phyloP scores from a whole-genome alignment of 441 rosid species.

The Syzygium syzygioides region DNA sequence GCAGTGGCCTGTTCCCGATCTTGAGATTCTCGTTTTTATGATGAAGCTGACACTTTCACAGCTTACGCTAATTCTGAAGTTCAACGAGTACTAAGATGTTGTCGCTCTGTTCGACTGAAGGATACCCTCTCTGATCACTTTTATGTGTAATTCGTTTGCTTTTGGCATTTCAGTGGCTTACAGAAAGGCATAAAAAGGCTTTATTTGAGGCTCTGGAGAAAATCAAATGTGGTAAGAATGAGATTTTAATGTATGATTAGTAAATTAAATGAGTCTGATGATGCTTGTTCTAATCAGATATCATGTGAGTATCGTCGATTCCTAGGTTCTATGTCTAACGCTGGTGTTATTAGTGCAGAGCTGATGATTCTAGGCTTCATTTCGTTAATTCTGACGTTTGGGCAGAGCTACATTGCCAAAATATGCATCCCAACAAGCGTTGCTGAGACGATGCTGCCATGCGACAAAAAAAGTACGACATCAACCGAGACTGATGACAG shows the following conservation, averaged over 20 bases:
- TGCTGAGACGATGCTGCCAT: slow-evolving; percentile 72
- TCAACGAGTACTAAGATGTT: not conserved
- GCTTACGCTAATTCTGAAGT: not conserved
- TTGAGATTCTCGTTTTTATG: not conserved
- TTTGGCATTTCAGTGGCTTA: slow-evolving; percentile 47
- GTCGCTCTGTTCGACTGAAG: not conserved
- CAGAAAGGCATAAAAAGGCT: slow-evolving; percentile 71
- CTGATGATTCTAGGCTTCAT: slow-evolving; percentile 92
- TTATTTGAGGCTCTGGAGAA: slow-evolving; percentile 84
- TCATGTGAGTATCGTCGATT: not conserved
- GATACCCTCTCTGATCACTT: not conserved
- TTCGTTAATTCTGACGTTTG: slow-evolving; percentile 77
- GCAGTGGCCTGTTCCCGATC: not conserved
- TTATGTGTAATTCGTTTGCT: not conserved
- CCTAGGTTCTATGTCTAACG: not conserved
- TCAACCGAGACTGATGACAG: slow-evolving; percentile 5
- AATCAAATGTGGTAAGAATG: slow-evolving; percentile 68
- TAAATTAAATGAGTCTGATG: not conserved
- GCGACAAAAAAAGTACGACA: slow-evolving; percentile 13
- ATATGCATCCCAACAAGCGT: slow-evolving; percentile 61
- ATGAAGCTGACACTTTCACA: not conserved
- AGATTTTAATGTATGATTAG: not conserved
- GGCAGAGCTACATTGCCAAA: slow-evolving; percentile 46
- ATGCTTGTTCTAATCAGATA: not conserved
- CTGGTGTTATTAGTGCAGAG: slow-evolving; percentile 39